Evolutionary conservation across 139 green algal species (phyloP), one percentile per base, ranked within the genome.

Genomic region (Pseudopediastrum boryanum): DNA sequence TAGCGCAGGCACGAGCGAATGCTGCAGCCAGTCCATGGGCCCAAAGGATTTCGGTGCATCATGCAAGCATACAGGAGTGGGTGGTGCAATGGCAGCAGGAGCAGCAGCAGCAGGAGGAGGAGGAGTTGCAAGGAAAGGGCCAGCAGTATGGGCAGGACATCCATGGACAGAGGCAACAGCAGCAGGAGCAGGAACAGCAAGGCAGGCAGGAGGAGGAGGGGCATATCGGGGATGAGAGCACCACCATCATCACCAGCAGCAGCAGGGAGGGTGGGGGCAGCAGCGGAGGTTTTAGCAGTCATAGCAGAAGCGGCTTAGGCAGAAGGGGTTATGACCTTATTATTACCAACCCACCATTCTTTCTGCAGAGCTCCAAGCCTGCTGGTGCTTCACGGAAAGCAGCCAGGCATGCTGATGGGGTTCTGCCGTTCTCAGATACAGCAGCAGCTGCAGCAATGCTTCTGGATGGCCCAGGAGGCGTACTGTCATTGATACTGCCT

Each of bases 341-440:
- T 56, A 84, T 88, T 74, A 79, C n/a, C 68, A 90, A 90, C 72
- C 85, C 85, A 36, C 85, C 85, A 2, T 90, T 78, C 31, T 90
- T 90, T 29, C 36, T 78, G 43, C 61, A 75, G 41, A 83, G 72
- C 67, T 84, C 73, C 58, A 84, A 89, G 72, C 80, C 77, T 0
- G 73, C 62, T 4, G 2, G 13, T 6, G 48, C 38, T 43, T 35
- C 36, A 16, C 75, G 83, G 36, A 80, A 80, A 25, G 38, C 71
- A 3, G 84, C 84, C 0, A 64, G 84, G 25, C 84, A 88, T 48
- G 79, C 84, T 42, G 84, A 88, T 63, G 84, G 79, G 19, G 33
- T 50, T 29, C 80, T 88, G 48, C 80, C 84, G 2, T 83, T 86
- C n/a, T 0, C 31, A 6, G 68, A 85, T 29, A 71, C 85, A 12